Evolutionary conservation across 2,329 filamentous ascomycete species (phyloP).

Genomic region (Fusarium torreyae): DNA sequence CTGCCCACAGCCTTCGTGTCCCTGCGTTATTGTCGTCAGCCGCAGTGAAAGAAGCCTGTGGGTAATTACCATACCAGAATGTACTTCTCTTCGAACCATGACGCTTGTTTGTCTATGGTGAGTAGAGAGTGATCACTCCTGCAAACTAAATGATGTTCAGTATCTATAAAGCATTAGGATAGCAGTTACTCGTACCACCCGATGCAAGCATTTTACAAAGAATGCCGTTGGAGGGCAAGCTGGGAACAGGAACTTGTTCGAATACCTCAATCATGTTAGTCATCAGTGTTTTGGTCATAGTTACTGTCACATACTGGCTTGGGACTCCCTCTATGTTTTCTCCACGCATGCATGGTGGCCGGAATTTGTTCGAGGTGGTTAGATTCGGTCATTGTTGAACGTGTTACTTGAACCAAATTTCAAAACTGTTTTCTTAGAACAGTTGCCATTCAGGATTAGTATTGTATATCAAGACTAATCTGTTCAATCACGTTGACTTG

Average conservation of each 20-base stretch:
- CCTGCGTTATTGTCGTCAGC: constrained; percentile 11
- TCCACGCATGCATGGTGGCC: constrained; percentile 55
- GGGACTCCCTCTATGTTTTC: constrained; percentile 53
- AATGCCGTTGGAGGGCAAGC: constrained; percentile 10
- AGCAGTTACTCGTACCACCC: constrained; percentile 2
- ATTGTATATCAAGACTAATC: neutral
- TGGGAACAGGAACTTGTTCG: constrained; percentile 18
- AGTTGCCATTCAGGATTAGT: neutral
- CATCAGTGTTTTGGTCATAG: fast-evolving
- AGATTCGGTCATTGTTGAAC: neutral
- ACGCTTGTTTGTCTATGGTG: constrained; percentile 40
- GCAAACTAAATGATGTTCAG: constrained; percentile 15
- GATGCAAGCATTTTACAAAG: constrained; percentile 34
- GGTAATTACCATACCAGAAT: constrained; percentile 10
- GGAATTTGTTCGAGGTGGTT: neutral
- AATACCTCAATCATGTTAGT: constrained; percentile 1
- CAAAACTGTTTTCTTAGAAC: neutral
- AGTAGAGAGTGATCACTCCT: constrained; percentile 36
- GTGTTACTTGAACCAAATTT: neutral
- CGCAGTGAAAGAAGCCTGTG: neutral
- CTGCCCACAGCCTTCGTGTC: constrained; percentile 41
- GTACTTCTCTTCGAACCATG: constrained; percentile 42
- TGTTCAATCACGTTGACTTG: neutral
- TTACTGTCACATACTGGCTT: constrained; percentile 7
- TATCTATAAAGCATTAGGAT: fast-evolving